Percentiles rank a stretch among this genome's conserved stretches.
Conservation (phyloP, 192 early-diverging fungal species). For the Backusella sp. region DNA sequence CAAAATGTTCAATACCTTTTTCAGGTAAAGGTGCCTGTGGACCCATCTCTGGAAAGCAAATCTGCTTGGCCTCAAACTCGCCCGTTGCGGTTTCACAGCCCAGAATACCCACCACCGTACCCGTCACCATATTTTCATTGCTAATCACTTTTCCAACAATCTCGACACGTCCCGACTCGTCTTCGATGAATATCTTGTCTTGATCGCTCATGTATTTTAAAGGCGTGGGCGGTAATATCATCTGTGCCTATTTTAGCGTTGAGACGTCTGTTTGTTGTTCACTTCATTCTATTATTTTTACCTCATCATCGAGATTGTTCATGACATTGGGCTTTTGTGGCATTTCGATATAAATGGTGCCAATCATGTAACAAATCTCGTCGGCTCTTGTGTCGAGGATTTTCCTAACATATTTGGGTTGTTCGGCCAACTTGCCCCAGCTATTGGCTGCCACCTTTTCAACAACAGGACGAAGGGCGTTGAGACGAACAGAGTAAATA, state of each 20-base stretch:
- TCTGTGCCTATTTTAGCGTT: conserved; percentile 51
- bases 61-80: conserved; percentile 81
- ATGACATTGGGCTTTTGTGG: conserved; percentile 87
- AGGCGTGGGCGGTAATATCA: conserved; percentile 58
- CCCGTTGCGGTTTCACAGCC: conserved; percentile 76
- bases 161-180: conserved; percentile 88
- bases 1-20: conserved; percentile 21
- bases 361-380: conserved; percentile 70
- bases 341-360: conserved; percentile 90
- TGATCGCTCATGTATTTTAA: conserved; percentile 65
- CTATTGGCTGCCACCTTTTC: conserved; percentile 50
- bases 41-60: conserved; percentile 71
- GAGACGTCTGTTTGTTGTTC: not conserved
- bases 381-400: conserved; percentile 72
- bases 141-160: conserved; percentile 63
- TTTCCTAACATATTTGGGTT: conserved; percentile 50
- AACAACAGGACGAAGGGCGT: conserved; percentile 59
- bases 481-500: conserved; percentile 79
- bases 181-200: conserved; percentile 75
- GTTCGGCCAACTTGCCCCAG: conserved; percentile 49
- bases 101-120: conserved; percentile 75
- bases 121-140: conserved; percentile 67
- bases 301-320: conserved; percentile 82
- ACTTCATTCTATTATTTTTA: conserved; percentile 31
- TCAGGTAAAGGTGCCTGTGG: conserved; percentile 45